Evolutionary conservation across 495 filamentous ascomycete species (phyloP), one percentile per base, ranked within the genome.

Genomic region (Neurospora sp.): DNA sequence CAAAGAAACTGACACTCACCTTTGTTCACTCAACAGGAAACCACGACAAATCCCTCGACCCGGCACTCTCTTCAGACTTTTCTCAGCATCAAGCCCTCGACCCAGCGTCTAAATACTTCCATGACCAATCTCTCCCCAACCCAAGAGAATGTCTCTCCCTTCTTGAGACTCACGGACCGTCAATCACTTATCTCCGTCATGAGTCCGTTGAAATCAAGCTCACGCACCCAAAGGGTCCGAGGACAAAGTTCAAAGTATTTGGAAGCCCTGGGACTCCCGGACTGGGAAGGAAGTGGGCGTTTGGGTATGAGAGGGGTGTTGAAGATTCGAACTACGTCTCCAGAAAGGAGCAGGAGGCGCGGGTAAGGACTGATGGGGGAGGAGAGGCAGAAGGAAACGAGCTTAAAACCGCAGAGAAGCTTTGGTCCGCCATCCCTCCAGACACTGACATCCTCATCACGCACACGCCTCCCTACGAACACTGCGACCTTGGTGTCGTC

Each of bases 371-470:
- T 18, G 11, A 31, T 11, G 31, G 6, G n/a, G 31, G 41, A 39
- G 7, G 4, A n/a, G 39, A 72, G 41, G 10, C 16, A 6, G 41
- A 44, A 16, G 41, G 6, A 44, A n/a, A 44, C 2, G 41, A 8
- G 16, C 0, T 8, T 44, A 20, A n/a, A 68, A 70, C 69, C 7
- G 88, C 88, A 16, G 73, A 77, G 41, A 77, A 79, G 1, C 81
- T 93, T 18, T 90, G 88, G 88, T 76, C 79, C 18, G 76, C 76
- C 40, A 85, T 98, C 20, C 95, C 95, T 5, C 77, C 81, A 4
- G 85, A 90, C 70, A 90, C 88, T 0, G 93, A 97, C 77, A 89
- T 98, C 74, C 83, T 98, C 3, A 81, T 98, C 72, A 98, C 96
- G 9, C 96, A 98, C 78, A 92, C 92, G 5, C 91, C 91, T 35